phyloP scores from a whole-genome alignment of 805 yeast species.

The Yamadazyma nakazawae region DNA sequence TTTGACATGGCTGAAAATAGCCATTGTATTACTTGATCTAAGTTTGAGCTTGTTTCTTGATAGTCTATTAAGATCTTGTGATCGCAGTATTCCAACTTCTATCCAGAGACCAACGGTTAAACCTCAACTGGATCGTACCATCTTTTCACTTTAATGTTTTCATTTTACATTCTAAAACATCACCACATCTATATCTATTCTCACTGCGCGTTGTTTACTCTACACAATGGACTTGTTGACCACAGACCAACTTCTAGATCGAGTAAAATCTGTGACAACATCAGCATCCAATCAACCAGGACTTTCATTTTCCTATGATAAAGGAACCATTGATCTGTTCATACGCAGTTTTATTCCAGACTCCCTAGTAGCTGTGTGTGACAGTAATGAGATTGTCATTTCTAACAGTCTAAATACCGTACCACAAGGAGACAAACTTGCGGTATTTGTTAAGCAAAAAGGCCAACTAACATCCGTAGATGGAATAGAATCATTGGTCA shows the following conservation, averaged over 20 bases:
- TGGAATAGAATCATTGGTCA: slow-evolving; percentile 7
- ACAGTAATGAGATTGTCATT: slow-evolving; percentile 8
- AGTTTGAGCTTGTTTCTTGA: no score
- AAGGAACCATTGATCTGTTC: slow-evolving; percentile 14
- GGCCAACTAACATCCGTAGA: slow-evolving; percentile 22
- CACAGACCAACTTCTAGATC: slow-evolving; percentile 2
- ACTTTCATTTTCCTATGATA: neutral
- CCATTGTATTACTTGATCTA: no score
- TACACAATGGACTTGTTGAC: neutral
- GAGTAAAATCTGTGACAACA: neutral
- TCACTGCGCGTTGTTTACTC: slow-evolving; percentile 5
- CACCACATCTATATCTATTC: neutral
- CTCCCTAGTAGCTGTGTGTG: slow-evolving; percentile 18
- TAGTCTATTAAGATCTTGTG: no score
- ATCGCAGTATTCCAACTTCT: no score
- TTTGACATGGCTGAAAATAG: no score
- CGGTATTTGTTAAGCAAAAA: slow-evolving; percentile 44
- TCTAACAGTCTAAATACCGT: slow-evolving; percentile 10
- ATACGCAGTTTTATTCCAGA: slow-evolving; percentile 19
- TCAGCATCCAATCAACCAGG: neutral
- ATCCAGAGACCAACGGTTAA: no score
- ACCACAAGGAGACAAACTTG: slow-evolving; percentile 4
- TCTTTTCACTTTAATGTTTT: neutral
- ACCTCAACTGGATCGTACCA: no score
- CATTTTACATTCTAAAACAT: neutral